phyloP scores from a whole-genome alignment of 2,329 filamentous ascomycete species.

The Nothopassalora personata region DNA sequence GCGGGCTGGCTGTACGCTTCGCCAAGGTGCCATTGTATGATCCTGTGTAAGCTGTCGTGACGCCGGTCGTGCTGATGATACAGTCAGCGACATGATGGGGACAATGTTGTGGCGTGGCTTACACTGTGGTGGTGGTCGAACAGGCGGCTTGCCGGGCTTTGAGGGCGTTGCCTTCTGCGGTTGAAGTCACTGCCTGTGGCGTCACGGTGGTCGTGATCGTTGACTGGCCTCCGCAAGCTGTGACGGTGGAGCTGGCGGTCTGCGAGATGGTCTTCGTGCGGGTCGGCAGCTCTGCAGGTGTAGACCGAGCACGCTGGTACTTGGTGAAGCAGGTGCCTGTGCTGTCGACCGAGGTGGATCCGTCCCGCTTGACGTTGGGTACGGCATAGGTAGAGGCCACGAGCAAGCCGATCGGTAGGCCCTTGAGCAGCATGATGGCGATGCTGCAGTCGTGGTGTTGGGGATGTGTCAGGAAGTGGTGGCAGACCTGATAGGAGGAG shows the following conservation, averaged over 20 bases:
- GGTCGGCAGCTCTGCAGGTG: constrained; percentile 10
- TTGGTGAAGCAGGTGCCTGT: constrained; percentile 20
- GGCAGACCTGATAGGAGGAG: not conserved
- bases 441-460: not conserved
- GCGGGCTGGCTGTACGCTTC: constrained; percentile 20
- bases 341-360: constrained; percentile 13
- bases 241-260: constrained; percentile 19
- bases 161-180: constrained; percentile 6
- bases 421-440: constrained; percentile 6
- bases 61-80: constrained; percentile 10
- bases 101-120: not conserved
- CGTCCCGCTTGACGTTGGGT: constrained; percentile 2
- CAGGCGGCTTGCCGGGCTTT: constrained; percentile 7
- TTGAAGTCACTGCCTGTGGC: constrained; percentile 14
- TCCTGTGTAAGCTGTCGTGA: constrained; percentile 24
- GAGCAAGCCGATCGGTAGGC: constrained; percentile 8
- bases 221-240: constrained; percentile 12
- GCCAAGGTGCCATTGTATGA: constrained; percentile 19
- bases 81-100: not conserved
- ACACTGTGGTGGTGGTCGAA: constrained; percentile 19
- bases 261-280: constrained; percentile 13
- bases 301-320: constrained; percentile 9
- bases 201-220: constrained; percentile 19
- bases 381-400: constrained; percentile 4
- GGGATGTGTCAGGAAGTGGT: not conserved